Evolutionary conservation across 2,329 filamentous ascomycete species (phyloP), one percentile per base, ranked within the genome.

Genomic region (Paraconiothyrium brasiliense): DNA sequence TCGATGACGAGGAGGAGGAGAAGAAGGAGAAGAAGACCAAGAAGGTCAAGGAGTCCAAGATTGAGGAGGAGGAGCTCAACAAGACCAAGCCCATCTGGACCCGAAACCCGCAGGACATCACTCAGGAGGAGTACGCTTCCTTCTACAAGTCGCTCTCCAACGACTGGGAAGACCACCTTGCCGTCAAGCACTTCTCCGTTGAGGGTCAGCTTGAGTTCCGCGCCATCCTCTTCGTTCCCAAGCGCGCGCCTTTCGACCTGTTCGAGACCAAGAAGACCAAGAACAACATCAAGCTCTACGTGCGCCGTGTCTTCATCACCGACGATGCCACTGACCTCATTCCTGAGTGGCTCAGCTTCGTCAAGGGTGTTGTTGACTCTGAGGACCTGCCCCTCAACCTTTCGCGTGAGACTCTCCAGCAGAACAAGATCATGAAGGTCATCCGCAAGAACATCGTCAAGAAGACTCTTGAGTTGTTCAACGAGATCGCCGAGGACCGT

Each of bases 391-490:
- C 95, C 75, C 92, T 99, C 83, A 99, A 99, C 90, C 84, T 99
- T 86, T 98, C 95, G 79, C 95, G 95, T 91, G 95, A 99, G 90
- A 98, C 94, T 61, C 93, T 99, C 54, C 95, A 99, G 86, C 95
- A 98, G 89, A 99, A 98, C 92, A 98, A 98, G 93, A 99, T 99
- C 88, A 98, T 98, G 95, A 98, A 98, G 92, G 95, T 98, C 83
- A 98, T 98, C 89, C 97, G 96, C 90, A 99, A 99, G 93, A 99
- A 99, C 91, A 97, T 99, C 71, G 94, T 99, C 88, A 99, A 98
- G 94, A 99, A 99, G 92, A 92, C 93, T 70, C 93, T 99, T 71
- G 95, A 99, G 88, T 93, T 99, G 82, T 99, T 99, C 91, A 89
- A 90, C 78, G 95, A 99, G 88, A 99, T 99, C 69, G 90, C 95